Evolutionary conservation across 2,329 filamentous ascomycete genomes (phyloP).

Genomic region (Phyllosticta citribraziliensis): DNA sequence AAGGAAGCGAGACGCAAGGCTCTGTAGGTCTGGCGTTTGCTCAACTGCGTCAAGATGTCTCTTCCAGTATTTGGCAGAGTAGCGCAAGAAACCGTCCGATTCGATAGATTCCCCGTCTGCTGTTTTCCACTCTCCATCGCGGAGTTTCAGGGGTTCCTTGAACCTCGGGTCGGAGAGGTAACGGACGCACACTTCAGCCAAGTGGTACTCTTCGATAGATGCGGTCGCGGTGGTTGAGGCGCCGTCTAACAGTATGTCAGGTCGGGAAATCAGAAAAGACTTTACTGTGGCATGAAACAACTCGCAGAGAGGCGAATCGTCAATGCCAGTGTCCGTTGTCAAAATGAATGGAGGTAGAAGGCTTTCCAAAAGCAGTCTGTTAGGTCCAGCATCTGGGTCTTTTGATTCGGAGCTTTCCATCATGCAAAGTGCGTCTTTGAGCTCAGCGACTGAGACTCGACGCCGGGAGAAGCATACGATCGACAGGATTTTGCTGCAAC

Average conservation of each 20-base stretch:
- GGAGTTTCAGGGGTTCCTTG: not conserved
- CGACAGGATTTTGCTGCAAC: not conserved
- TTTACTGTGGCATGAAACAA: not conserved
- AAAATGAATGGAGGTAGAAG: not conserved
- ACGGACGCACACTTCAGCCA: not conserved
- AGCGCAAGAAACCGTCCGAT: constrained; percentile 8
- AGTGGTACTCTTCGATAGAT: not conserved
- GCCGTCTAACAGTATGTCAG: not conserved
- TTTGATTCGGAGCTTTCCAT: constrained; percentile 5
- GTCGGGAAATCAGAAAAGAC: not conserved
- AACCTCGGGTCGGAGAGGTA: not conserved
- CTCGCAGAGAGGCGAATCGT: not conserved
- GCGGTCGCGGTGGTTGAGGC: too few species aligned
- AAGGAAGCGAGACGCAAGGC: constrained; percentile 7
- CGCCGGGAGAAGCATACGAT: not conserved
- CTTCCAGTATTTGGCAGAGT: constrained; percentile 14
- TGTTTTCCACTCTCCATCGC: not conserved
- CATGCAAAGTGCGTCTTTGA: constrained; percentile 1
- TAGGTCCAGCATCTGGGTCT: not conserved
- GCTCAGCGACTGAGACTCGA: not conserved
- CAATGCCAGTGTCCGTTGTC: not conserved
- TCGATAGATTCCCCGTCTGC: not conserved
- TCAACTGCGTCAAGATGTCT: constrained; percentile 12
- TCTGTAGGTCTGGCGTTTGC: not conserved
- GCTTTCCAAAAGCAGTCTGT: not conserved